Base-by-base conservation (phyloP, 2,329 filamentous ascomycete genomes). In the Bipolaris oryzae region DNA sequence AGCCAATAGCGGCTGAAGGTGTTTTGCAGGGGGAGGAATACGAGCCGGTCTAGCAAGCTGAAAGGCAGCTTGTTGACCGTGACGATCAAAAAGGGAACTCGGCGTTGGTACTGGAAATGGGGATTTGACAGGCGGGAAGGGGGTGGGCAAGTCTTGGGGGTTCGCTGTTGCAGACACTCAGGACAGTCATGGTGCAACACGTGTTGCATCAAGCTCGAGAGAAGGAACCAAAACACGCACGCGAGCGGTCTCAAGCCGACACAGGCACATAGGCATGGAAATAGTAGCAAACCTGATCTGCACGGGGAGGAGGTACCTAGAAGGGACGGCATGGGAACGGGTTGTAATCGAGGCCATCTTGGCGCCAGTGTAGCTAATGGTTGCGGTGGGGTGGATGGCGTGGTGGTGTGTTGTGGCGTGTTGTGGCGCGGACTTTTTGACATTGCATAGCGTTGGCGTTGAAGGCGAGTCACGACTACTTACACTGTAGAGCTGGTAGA, bases 171-270 rank as follows among this genome's bases (percentile, higher is more conserved):
- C 53, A 64, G 61, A 61, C 58, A 50, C 53, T 51, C 42, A 60
- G 60, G 55, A 58, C 43, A 51, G 48, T 61, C n/a, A 23, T n/a
- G 57, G 66, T 61, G 68, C 67, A 59, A 55, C 61, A 31, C 52
- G 56, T 57, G 72, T 72, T 70, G 70, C 70, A 74, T 71, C 57
- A 68, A 69, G 61, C 69, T 74, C 66, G 70, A 66, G 67, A 61
- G 66, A 61, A 59, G 56, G 64, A 60, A 57, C 51, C 45, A 43
- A 35, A 62, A 60, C 50, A 58, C 50, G 59, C 47, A 48, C 34
- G 43, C 38, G 35, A 20, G 61, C 52, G 53, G 64, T 56, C 64
- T 62, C 35, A 60, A 51, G 53, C 62, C 61, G 47, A 58, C 50
- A 59, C 51, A 58, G 41, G 39, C 35, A 41, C 57, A 35, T 20